A percentile compares a stretch with the other conserved stretches of the same genome.
Conservation (phyloP, 2,329 filamentous ascomycete species). For the Hymenoscyphus albidus region DNA sequence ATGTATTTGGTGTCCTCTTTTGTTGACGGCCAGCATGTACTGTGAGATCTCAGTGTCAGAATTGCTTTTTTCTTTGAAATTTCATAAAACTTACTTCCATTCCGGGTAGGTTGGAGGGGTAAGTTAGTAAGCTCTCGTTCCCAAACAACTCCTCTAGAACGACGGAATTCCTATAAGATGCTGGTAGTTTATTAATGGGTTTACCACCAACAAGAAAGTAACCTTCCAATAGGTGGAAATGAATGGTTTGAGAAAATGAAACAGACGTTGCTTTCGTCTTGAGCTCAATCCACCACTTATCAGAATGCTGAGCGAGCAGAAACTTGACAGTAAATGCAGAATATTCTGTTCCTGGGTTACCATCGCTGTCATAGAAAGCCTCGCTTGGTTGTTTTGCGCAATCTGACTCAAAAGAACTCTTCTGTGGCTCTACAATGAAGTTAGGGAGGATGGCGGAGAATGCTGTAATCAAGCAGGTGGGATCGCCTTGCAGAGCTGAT, state of each 20-base stretch:
- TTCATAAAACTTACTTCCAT: slow-evolving; percentile 40
- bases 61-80: too few species aligned
- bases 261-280: slow-evolving; percentile 29
- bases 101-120: slow-evolving; percentile 47
- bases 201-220: slow-evolving; percentile 47
- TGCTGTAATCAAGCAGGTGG: slow-evolving; percentile 33
- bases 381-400: neutral
- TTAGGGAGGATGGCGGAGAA: neutral
- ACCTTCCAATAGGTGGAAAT: slow-evolving; percentile 46
- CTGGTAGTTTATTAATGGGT: slow-evolving; percentile 50
- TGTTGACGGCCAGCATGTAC: slow-evolving; percentile 39
- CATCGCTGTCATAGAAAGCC: neutral
- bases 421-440: neutral
- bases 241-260: slow-evolving; percentile 34
- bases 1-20: slow-evolving; percentile 47
- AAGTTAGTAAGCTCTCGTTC: slow-evolving; percentile 47
- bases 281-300: slow-evolving; percentile 37
- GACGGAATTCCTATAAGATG: slow-evolving; percentile 43
- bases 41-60: too few species aligned
- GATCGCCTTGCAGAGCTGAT: slow-evolving; percentile 34
- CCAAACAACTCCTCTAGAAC: slow-evolving; percentile 52
- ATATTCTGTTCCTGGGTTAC: neutral
- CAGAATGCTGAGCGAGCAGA: neutral
- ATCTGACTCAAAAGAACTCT: neutral
- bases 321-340: neutral